A percentile compares a stretch with the other conserved stretches of the same genome.
phyloP scores from a whole-genome alignment of 2,329 filamentous ascomycete species.

The Penicillium decumbens region DNA sequence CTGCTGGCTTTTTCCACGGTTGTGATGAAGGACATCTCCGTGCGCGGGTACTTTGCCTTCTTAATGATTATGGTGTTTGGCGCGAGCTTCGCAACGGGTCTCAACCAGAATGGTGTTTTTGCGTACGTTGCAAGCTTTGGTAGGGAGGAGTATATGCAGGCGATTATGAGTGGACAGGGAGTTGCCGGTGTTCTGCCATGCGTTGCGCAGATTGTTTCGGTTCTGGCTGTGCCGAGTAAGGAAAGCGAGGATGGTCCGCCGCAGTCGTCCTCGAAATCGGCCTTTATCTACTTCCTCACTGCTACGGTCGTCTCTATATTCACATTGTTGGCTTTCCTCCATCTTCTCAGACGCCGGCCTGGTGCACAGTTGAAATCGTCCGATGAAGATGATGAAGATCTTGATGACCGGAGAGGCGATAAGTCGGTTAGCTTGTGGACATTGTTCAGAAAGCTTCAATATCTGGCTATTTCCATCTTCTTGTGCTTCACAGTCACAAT shows the following conservation, averaged over 20 bases:
- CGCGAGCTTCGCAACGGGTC: slow-evolving; percentile 73
- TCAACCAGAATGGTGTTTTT: slow-evolving; percentile 92
- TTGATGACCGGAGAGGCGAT: slow-evolving; percentile 17
- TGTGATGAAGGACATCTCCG: slow-evolving; percentile 57
- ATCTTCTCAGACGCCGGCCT: slow-evolving; percentile 57
- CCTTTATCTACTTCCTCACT: slow-evolving; percentile 86
- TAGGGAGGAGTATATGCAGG: slow-evolving; percentile 84
- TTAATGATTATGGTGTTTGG: slow-evolving; percentile 73
- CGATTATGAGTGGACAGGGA: slow-evolving; percentile 91
- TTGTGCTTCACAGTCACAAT: slow-evolving; percentile 80
- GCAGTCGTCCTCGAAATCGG: slow-evolving; percentile 60
- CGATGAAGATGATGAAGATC: slow-evolving; percentile 14
- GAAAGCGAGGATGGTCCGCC: slow-evolving; percentile 34
- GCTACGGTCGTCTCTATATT: slow-evolving; percentile 70
- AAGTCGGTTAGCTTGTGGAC: slow-evolving; percentile 56
- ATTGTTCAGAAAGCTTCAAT: slow-evolving; percentile 73
- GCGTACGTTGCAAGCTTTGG: slow-evolving; percentile 85
- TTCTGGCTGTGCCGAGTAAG: slow-evolving; percentile 59
- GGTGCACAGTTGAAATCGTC: slow-evolving; percentile 3
- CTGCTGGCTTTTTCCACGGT: slow-evolving; percentile 77
- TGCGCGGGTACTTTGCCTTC: slow-evolving; percentile 70
- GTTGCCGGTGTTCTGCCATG: slow-evolving; percentile 86
- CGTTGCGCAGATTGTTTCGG: slow-evolving; percentile 78
- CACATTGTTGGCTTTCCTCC: slow-evolving; percentile 68
- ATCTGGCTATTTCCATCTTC: slow-evolving; percentile 71